phyloP scores from a whole-genome alignment of 305 asterid genomes.

The Fraxinus velutina region DNA sequence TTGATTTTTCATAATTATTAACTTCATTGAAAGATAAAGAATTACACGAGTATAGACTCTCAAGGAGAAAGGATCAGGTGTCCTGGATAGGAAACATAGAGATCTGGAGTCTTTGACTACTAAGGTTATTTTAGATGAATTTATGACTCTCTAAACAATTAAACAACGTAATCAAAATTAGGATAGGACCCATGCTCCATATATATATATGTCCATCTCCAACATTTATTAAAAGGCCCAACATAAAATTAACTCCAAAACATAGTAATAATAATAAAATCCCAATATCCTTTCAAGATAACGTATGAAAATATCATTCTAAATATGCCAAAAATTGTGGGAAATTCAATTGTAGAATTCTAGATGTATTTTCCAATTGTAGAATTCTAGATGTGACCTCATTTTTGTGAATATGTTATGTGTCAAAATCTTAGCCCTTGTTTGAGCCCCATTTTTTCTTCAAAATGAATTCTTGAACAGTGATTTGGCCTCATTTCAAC shows the following conservation, averaged over 20 bases:
- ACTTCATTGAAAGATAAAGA: not conserved
- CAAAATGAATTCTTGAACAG: too few species aligned
- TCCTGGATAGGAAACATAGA: not conserved
- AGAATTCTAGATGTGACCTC: not conserved
- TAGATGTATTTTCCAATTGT: not conserved
- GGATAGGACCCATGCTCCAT: not conserved
- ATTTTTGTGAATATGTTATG: not conserved
- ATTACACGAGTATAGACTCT: not conserved
- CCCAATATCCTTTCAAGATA: not conserved
- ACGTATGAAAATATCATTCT: not conserved
- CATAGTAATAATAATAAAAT: not conserved
- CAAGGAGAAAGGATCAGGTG: not conserved
- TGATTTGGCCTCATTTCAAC: too few species aligned
- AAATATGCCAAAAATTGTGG: not conserved
- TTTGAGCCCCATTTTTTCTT: not conserved
- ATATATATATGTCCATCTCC: not conserved
- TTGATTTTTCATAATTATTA: not conserved
- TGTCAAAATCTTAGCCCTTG: not conserved
- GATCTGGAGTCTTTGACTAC: not conserved
- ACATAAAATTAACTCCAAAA: not conserved
- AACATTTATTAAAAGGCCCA: not conserved
- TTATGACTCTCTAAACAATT: not conserved
- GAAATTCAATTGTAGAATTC: not conserved
- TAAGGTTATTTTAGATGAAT: not conserved
- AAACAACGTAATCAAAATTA: not conserved